Percentiles rank a stretch among this genome's conserved stretches.
These are phyloP conservation scores for Chaetoscypha palmicola DNA, from an alignment of 2,329 filamentous ascomycete genomes.

Conservation along the genomic window DNA sequence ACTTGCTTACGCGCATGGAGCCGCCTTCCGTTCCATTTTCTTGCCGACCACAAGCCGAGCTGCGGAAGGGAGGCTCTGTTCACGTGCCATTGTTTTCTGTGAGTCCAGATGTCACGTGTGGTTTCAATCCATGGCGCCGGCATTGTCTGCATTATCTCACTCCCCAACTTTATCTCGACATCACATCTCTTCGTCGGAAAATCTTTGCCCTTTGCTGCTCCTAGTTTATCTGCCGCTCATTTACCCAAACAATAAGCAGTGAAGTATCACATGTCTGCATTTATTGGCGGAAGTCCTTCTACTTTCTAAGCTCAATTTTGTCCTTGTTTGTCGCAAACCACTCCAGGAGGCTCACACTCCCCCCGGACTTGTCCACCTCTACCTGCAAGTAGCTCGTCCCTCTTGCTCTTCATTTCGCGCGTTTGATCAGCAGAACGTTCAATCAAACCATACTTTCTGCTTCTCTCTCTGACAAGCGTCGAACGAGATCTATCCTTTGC, in stretches of 20 bases:
- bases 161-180: neutral
- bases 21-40: neutral
- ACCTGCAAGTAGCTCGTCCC: neutral
- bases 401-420: neutral
- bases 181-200: no score
- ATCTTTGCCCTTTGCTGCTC: no score
- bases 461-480: neutral
- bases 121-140: no score
- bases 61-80: no score
- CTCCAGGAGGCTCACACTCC: neutral
- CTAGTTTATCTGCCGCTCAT: no score
- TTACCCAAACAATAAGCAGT: no score
- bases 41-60: neutral
- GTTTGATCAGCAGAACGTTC: neutral
- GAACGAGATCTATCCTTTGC: neutral
- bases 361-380: neutral
- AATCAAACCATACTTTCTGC: neutral
- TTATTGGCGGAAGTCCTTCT: neutral
- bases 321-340: neutral
- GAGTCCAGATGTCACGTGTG: no score
- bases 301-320: no score
- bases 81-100: no score
- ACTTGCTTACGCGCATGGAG: constrained; percentile 12
- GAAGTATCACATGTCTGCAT: neutral
- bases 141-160: no score